phyloP scores from a whole-genome alignment of 2,329 filamentous ascomycete genomes.

The Volutella citrinella region DNA sequence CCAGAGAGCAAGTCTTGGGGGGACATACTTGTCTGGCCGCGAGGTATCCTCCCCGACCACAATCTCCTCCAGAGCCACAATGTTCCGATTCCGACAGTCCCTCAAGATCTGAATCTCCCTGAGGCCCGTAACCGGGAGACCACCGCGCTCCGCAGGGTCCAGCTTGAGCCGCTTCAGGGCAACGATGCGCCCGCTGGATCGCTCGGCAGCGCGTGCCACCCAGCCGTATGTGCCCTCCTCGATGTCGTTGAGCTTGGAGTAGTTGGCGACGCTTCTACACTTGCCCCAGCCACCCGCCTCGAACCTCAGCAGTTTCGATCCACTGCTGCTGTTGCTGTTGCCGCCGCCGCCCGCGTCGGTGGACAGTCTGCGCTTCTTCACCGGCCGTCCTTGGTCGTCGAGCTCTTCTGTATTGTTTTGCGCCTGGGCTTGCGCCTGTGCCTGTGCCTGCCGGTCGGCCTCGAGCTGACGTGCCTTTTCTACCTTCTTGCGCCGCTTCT shows the following conservation, averaged over 20 bases:
- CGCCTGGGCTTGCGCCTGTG: conserved; percentile 23
- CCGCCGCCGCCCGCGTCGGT: conserved; percentile 36
- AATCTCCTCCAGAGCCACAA: conserved; percentile 79
- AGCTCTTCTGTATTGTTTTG: conserved; percentile 6
- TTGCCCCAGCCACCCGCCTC: conserved; percentile 63
- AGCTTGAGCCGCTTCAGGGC: conserved; percentile 94
- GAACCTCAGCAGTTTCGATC: conserved; percentile 67
- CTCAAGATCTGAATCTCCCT: conserved; percentile 91
- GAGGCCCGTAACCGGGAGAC: conserved; percentile 87
- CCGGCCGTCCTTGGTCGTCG: conserved; percentile 42
- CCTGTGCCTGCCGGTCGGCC: conserved; percentile 36
- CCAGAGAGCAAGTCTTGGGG: conserved; percentile 20
- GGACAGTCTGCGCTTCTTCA: conserved; percentile 60
- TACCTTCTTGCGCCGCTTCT: conserved; percentile 79
- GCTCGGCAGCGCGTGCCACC: conserved; percentile 80
- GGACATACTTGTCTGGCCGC: conserved; percentile 50
- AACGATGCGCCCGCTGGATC: conserved; percentile 73
- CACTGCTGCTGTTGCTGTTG: conserved; percentile 19
- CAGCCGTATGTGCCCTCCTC: conserved; percentile 96
- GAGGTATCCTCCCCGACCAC: conserved; percentile 67
- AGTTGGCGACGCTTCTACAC: conserved; percentile 79
- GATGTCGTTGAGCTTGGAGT: conserved; percentile 92
- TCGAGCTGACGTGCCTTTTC: conserved; percentile 73
- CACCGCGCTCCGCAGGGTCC: conserved; percentile 68
- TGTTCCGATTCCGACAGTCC: conserved; percentile 75